These are phyloP conservation scores for Paulownia fortunei DNA, from an alignment of 257 asterid genomes.

Conservation along the genomic window DNA sequence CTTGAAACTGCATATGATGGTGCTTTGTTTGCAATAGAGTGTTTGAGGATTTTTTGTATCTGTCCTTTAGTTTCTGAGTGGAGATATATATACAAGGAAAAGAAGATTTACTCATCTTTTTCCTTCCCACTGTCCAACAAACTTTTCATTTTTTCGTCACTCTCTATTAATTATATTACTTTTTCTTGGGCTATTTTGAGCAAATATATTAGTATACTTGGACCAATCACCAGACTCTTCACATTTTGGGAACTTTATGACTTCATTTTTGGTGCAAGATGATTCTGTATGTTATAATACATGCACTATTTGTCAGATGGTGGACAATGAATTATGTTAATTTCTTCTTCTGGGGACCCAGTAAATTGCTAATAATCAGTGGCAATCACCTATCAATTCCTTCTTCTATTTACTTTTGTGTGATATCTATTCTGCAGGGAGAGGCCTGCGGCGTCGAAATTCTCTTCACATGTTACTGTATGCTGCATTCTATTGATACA, in stretches of 20 bases:
- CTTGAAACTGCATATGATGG: slow-evolving; percentile 5
- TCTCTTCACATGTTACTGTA: no score
- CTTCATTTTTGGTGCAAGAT: slow-evolving; percentile 42
- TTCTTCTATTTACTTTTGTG: no score
- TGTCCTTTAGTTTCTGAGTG: slow-evolving; percentile 16
- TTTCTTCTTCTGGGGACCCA: no score
- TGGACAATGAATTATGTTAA: slow-evolving; percentile 23
- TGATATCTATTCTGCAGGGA: no score
- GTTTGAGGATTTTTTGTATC: slow-evolving; percentile 15
- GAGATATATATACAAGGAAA: slow-evolving; percentile 32
- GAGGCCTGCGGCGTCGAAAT: no score
- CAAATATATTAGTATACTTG: slow-evolving; percentile 38
- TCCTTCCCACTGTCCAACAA: slow-evolving; percentile 29
- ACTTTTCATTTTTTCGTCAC: slow-evolving; percentile 27
- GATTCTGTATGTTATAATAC: slow-evolving; percentile 46
- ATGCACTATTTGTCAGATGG: slow-evolving; percentile 36
- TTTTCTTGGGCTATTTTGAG: slow-evolving; percentile 34
- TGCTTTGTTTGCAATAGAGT: no score
- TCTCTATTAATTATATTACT: slow-evolving; percentile 23
- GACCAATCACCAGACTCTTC: slow-evolving; percentile 37
- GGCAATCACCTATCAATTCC: no score
- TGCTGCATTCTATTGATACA: no score
- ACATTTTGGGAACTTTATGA: slow-evolving; percentile 45
- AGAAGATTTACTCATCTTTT: slow-evolving; percentile 22
- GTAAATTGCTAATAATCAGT: no score